phyloP scores from a whole-genome alignment of 2,329 filamentous ascomycete species.

The Cadophora sp. region DNA sequence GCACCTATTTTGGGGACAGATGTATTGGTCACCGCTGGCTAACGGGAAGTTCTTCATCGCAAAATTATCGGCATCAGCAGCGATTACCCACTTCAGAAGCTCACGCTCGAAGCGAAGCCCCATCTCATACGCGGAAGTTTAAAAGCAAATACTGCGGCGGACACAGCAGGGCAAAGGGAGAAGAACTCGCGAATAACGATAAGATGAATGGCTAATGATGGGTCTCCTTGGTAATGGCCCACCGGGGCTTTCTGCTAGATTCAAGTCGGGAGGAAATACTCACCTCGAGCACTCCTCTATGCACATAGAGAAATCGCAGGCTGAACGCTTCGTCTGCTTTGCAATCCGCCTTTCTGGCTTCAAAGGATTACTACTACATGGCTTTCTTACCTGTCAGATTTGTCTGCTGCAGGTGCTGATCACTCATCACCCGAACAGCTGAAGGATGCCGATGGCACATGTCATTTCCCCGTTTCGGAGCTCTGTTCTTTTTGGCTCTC shows the following conservation, averaged over 20 bases:
- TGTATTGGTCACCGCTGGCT: too few species aligned
- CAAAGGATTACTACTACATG: neutral
- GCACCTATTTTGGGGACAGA: too few species aligned
- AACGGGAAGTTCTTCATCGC: too few species aligned
- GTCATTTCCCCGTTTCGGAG: neutral
- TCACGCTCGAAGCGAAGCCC: neutral
- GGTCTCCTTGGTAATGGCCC: too few species aligned
- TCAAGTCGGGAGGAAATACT: neutral
- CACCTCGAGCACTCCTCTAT: neutral
- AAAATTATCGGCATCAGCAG: too few species aligned
- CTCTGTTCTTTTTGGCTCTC: neutral
- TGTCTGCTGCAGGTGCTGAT: neutral
- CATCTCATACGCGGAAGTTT: too few species aligned
- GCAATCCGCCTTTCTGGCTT: neutral
- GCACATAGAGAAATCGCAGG: neutral
- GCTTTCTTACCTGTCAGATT: neutral
- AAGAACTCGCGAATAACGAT: neutral
- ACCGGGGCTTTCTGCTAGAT: neutral
- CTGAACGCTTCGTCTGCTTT: neutral
- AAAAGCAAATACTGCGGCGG: too few species aligned
- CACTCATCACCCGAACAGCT: neutral
- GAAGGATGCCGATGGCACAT: neutral
- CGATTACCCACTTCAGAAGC: neutral
- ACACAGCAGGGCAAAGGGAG: neutral
- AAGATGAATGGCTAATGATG: neutral